Base-by-base conservation (phyloP, 352 stramenopile genomes). In the Phytophthora syringae region DNA sequence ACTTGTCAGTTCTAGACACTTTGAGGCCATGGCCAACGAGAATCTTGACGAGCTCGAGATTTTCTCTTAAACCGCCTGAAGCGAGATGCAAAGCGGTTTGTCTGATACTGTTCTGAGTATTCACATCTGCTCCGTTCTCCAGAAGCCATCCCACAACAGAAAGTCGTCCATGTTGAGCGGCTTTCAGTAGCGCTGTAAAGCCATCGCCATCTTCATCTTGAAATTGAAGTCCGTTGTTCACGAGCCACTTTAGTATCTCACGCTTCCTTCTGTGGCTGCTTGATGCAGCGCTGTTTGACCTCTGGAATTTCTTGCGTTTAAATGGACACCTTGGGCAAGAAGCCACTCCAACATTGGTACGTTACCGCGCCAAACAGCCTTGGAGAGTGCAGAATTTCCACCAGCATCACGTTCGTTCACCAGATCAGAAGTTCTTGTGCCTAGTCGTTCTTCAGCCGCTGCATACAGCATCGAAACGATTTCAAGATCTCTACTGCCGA, bases 221-320 rank as follows among this genome's bases (percentile, higher is more conserved):
- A n/a, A 54, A 12, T 13, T 11, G 9, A 21, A 28, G 28, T 20
- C 48, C 48, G 16, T 54, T 30, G 11, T 15, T 7, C n/a, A 54
- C 27, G 4, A 54, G 48, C 48, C 48, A 54, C 28, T 54, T 20
- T 13, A 54, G 28, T 2, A 54, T 30, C 12, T 4, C n/a, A 28
- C 42, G 13, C 43, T 42, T 6, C 28, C 48, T 43, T 43, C n/a
- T 28, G n/a, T n/a, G 1, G 48, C 48, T 42, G 48, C 48, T 54
- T 54, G 27, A 27, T 54, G 48, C 11, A 54, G 18, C n/a, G 30
- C 48, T 30, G 27, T 54, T 43, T 54, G 48, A 43, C 28, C 48
- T 43, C 28, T 7, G 20, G 5, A 10, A 21, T 54, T 43, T 42
- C 48, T 40, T 12, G 12, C 28, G 18, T 20, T 16, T 22, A 54